Conservation (phyloP, 1,284 basidiomycete species). For the Cystobasidium sp. region DNA sequence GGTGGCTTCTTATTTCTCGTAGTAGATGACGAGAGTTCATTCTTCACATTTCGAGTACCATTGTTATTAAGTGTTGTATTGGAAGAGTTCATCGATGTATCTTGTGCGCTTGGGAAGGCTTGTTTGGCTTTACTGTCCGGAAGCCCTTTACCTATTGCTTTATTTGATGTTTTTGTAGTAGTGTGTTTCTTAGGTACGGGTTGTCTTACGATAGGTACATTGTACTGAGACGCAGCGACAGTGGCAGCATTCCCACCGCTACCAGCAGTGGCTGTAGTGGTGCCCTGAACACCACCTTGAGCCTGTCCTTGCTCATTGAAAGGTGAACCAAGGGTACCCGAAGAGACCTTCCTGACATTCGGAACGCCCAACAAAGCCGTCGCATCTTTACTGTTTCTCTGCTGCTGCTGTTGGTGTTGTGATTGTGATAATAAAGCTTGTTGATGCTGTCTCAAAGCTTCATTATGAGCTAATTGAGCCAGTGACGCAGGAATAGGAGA, state of each 20-base stretch:
- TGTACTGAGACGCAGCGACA: background rate
- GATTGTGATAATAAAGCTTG: background rate
- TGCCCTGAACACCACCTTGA: background rate
- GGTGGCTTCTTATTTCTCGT: conserved; percentile 9
- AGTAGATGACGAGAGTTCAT: background rate
- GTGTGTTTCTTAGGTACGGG: background rate
- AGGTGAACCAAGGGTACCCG: conserved; percentile 37
- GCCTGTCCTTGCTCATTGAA: conserved; percentile 26
- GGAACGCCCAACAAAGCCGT: background rate
- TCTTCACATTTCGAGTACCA: background rate
- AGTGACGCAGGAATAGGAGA: background rate
- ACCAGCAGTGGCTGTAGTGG: background rate
- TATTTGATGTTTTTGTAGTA: background rate
- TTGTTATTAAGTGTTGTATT: background rate
- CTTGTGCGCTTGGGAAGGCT: conserved; percentile 10
- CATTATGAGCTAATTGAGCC: conserved; percentile 17
- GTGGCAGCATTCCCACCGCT: background rate
- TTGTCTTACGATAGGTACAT: conserved; percentile 12
- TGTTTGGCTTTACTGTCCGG: background rate
- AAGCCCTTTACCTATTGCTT: conserved; percentile 1
- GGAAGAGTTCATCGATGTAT: conserved; percentile 3
- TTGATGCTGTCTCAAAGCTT: conserved; percentile 17
- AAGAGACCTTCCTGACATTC: conserved; percentile 8
- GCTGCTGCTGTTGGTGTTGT: background rate
- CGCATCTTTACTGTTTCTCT: background rate